Percentiles rank a stretch among this genome's conserved stretches.
These are phyloP conservation scores for Colletotrichum eremochloae DNA, from an alignment of 2,329 filamentous ascomycete genomes.

Conservation along the genomic window DNA sequence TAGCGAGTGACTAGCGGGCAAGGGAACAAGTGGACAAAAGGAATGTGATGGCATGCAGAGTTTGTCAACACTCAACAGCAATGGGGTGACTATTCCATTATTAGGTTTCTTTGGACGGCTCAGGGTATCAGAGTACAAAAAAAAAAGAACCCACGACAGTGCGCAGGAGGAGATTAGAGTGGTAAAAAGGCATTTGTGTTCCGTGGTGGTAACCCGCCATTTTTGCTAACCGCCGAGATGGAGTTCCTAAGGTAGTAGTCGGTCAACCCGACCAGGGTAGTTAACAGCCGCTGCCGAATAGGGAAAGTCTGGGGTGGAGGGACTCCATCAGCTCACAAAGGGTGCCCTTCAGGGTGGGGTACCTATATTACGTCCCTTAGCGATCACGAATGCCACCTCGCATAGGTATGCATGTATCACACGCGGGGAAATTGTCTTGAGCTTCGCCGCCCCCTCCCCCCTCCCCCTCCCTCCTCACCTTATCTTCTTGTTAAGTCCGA, in stretches of 20 bases:
- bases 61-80: neutral
- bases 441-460: neutral
- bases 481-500: neutral
- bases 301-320: conserved; percentile 1
- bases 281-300: neutral
- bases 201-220: neutral
- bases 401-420: neutral
- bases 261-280: neutral
- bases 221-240: conserved; percentile 6
- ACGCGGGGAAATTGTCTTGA: neutral
- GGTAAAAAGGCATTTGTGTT: neutral
- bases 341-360: neutral
- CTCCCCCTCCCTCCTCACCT: neutral
- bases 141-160: neutral
- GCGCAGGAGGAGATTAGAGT: neutral
- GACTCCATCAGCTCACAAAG: neutral
- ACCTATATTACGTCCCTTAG: neutral
- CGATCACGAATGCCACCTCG: neutral
- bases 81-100: neutral
- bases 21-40: neutral
- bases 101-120: neutral
- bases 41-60: neutral
- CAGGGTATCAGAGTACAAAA: neutral
- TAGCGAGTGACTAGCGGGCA: neutral
- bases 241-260: neutral